Base-by-base conservation (phyloP, 768 basidiomycete genomes). In the Neoboletus subvelutipes region DNA sequence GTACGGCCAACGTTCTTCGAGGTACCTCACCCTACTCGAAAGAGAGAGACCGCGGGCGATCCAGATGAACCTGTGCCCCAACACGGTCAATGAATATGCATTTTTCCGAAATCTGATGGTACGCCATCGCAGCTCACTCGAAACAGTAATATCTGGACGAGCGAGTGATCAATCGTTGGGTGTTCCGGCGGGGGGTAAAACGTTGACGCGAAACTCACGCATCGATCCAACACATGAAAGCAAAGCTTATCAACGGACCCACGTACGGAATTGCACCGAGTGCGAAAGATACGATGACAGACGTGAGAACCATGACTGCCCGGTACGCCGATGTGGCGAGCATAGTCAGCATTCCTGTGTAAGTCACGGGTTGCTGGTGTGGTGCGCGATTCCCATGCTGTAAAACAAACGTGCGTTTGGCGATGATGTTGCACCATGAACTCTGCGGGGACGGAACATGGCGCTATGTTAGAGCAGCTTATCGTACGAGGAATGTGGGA, bases 1-100 rank as follows among this genome's bases (percentile, higher is more conserved):
- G 73, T 94, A 95, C 2, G 88, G 82, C 93, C 93, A 95, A 41
- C 92, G 82, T 71, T 93, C 90, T 73, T 95, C 93, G 20, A 94
- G 75, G 67, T 88, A 82, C 47, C 85, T 75, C 45, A 93, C 82
- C 53, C 91, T 77, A 15, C 81, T 74, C 2, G 89, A 80, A 13
- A 92, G 75, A 13, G 88, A 86, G 59, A 86, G 64, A 2, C 89
- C 89, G 15, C 86, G 83, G 10, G 89, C 82, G 45, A 88, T 83
- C 90, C 90, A 92, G 20, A 87, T 79, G 66, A 88, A 92, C 66
- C 90, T 91, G 54, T 53, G 18, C 3, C 45, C 43, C 20, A 50
- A 57, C 22, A 39, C 40, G 60, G 62, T 63, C 62, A 68, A 60
- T 42, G 42, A 58, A 40, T 29, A 18, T 42, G 15, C 47, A 41